These are phyloP conservation scores for Citrullus colocynthis DNA, from an alignment of 306 rosid species.

Conservation along the genomic window DNA sequence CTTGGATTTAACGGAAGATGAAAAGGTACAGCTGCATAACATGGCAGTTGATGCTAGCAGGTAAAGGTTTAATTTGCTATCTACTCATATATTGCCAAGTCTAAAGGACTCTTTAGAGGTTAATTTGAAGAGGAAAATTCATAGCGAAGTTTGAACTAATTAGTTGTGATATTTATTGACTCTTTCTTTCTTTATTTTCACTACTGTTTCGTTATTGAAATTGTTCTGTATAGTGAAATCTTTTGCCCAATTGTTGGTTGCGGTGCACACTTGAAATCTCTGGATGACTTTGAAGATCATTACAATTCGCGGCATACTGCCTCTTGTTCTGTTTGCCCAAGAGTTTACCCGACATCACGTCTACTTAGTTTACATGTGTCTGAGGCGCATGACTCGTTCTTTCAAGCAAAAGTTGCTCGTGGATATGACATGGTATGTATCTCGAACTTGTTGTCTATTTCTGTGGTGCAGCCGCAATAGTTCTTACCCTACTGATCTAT, in stretches of 20 bases:
- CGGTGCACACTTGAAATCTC: slow-evolving; percentile 47
- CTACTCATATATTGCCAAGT: neutral
- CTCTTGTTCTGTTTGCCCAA: slow-evolving; percentile 72
- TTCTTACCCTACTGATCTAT: neutral
- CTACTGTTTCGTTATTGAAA: neutral
- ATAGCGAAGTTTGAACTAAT: neutral
- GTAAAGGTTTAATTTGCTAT: slow-evolving; percentile 24
- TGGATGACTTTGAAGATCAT: slow-evolving; percentile 85
- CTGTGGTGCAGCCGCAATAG: neutral
- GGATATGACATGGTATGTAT: slow-evolving; percentile 63
- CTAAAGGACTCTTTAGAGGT: neutral
- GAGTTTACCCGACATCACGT: slow-evolving; percentile 75
- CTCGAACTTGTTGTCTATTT: neutral
- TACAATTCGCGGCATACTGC: slow-evolving; percentile 79
- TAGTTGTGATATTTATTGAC: neutral
- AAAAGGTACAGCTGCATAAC: slow-evolving; percentile 43
- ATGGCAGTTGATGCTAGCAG: slow-evolving; percentile 43
- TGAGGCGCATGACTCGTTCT: slow-evolving; percentile 89
- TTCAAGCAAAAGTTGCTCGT: slow-evolving; percentile 82
- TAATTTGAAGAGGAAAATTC: neutral
- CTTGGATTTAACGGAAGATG: slow-evolving; percentile 62
- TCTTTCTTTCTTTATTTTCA: neutral
- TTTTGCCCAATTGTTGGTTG: slow-evolving; percentile 86
- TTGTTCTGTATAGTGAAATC: slow-evolving; percentile 33
- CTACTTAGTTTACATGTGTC: slow-evolving; percentile 78